These are phyloP conservation scores for Arthonia radiata DNA, from an alignment of 495 filamentous ascomycete genomes.

Conservation along the genomic window DNA sequence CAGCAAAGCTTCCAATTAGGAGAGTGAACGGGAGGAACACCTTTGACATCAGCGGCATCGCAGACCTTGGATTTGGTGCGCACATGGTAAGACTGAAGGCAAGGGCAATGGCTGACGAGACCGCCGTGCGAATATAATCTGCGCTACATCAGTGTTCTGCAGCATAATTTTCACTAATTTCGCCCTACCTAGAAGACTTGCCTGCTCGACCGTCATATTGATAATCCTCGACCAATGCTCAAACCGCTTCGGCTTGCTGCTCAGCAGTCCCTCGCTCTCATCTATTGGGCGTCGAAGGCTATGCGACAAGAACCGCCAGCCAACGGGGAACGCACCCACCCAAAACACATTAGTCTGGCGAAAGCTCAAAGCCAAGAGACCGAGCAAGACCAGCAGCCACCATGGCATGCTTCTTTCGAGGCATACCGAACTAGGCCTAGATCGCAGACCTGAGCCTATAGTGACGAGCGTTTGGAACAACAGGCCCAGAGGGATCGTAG, in stretches of 20 bases:
- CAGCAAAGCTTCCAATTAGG: conserved; percentile 40
- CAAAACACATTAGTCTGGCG: conserved; percentile 95
- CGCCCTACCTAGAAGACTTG: too few species aligned
- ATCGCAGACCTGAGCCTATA: too few species aligned
- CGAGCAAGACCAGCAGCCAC: conserved; percentile 25
- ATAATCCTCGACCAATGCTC: too few species aligned
- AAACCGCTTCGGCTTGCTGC: neutral
- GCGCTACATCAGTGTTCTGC: too few species aligned
- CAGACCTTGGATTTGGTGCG: conserved; percentile 1
- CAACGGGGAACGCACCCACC: conserved; percentile 70
- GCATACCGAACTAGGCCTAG: too few species aligned
- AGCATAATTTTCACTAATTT: too few species aligned
- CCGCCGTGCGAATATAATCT: conserved; percentile 33
- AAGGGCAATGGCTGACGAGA: conserved; percentile 37
- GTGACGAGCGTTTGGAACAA: too few species aligned
- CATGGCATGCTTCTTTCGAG: too few species aligned
- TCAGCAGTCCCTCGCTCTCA: conserved; percentile 1
- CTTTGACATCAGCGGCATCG: conserved; percentile 25
- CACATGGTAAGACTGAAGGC: neutral
- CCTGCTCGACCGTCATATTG: too few species aligned
- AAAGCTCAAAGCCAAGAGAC: conserved; percentile 41
- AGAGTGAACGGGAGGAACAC: conserved; percentile 45
- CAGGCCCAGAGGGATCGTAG: too few species aligned
- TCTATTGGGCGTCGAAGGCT: neutral
- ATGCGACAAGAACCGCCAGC: conserved; percentile 46